phyloP scores from a whole-genome alignment of 1,139 yeast species.

The Diutina scorzettiae region DNA sequence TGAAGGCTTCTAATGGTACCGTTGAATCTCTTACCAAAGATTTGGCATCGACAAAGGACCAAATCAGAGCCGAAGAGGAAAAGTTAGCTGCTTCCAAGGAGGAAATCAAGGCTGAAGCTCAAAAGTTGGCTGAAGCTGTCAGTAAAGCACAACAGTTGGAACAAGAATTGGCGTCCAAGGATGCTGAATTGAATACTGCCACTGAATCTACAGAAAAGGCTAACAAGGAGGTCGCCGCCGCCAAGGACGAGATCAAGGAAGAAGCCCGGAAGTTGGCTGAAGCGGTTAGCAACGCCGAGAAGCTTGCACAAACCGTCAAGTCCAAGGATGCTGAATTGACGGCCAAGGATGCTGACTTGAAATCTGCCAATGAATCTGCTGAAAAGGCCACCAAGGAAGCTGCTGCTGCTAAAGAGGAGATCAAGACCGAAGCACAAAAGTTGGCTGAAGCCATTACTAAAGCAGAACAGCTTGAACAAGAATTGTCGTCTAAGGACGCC shows the following conservation, averaged over 20 bases:
- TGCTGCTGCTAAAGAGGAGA: no score
- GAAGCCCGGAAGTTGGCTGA: neutral
- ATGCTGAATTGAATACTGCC: no score
- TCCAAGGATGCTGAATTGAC: neutral
- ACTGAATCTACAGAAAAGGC: no score
- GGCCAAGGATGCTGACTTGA: neutral
- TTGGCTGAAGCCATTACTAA: neutral
- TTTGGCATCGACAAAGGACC: neutral
- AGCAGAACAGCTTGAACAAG: no score
- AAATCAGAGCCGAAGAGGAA: neutral
- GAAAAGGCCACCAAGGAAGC: no score
- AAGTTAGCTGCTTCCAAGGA: no score
- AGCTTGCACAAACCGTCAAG: neutral
- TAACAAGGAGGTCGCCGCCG: neutral
- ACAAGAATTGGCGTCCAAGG: neutral
- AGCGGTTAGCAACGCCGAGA: neutral
- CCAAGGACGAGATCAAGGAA: constrained; percentile 1
- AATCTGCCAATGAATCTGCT: neutral
- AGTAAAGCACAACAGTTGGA: no score
- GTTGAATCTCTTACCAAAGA: neutral
- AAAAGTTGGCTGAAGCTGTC: neutral
- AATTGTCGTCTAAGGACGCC: no score
- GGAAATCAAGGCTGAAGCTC: neutral
- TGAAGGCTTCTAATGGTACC: neutral
- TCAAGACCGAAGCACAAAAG: neutral